Evolutionary conservation across 2,329 filamentous ascomycete species (phyloP).

Genomic region (Pseudohalonectria lignicola): DNA sequence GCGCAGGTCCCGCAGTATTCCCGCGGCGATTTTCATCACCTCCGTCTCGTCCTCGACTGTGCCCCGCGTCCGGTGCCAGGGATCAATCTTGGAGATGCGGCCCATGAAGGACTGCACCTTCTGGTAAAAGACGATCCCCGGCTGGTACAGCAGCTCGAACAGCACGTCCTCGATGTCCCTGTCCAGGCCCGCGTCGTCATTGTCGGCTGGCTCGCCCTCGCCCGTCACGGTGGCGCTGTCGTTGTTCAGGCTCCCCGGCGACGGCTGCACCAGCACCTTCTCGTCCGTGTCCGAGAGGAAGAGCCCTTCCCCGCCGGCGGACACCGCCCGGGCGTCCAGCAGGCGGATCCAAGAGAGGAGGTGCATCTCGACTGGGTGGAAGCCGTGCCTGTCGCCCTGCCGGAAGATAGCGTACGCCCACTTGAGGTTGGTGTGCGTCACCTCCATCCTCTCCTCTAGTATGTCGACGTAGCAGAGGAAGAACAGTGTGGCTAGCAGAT

Average conservation of each 20-base stretch:
- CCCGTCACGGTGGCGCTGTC: conserved; percentile 6
- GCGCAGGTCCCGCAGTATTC: conserved; percentile 38
- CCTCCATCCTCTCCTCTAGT: conserved; percentile 26
- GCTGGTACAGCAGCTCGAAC: conserved; percentile 43
- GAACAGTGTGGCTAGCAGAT: conserved; percentile 38
- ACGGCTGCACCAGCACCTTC: conserved; percentile 29
- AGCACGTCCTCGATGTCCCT: conserved; percentile 36
- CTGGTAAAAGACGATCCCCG: conserved; percentile 44
- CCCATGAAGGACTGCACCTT: conserved; percentile 47
- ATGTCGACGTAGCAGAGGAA: conserved; percentile 43
- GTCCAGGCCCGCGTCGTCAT: conserved; percentile 6
- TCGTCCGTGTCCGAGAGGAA: conserved; percentile 39
- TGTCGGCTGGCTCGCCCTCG: not conserved
- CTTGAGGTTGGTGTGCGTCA: conserved; percentile 37
- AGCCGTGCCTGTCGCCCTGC: conserved; percentile 22
- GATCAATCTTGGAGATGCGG: conserved; percentile 43
- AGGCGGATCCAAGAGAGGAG: conserved; percentile 43
- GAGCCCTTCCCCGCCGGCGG: conserved; percentile 42
- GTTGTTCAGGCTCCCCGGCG: conserved; percentile 25
- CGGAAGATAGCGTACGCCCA: conserved; percentile 36
- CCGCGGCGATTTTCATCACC: conserved; percentile 40
- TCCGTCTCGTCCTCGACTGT: conserved; percentile 48
- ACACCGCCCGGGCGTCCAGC: conserved; percentile 42
- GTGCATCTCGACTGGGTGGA: conserved; percentile 30
- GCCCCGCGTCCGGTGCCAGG: conserved; percentile 42